Conservation (phyloP, 495 filamentous ascomycete genomes). For the Xylaria scruposa region DNA sequence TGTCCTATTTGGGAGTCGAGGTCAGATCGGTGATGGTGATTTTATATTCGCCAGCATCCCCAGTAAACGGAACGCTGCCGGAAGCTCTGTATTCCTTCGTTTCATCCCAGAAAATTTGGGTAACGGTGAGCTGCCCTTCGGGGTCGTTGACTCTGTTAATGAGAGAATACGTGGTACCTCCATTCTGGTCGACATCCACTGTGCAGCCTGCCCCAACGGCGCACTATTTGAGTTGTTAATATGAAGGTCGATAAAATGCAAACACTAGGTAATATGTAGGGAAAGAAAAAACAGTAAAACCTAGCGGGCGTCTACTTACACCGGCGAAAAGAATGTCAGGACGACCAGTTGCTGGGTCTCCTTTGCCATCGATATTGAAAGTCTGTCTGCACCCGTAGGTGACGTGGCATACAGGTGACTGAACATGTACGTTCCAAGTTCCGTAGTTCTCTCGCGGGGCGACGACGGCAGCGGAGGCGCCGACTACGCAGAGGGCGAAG, state of each 20-base stretch:
- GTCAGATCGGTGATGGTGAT: neutral
- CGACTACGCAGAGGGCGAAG: too few species aligned
- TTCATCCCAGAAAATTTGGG: constrained; percentile 1
- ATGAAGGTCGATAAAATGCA: neutral
- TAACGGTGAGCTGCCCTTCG: constrained; percentile 3
- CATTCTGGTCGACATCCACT: neutral
- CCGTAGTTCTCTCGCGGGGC: too few species aligned
- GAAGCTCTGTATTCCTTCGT: neutral
- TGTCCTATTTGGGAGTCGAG: neutral
- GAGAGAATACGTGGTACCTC: neutral
- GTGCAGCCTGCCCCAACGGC: constrained; percentile 7
- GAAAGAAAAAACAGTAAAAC: neutral
- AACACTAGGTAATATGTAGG: neutral
- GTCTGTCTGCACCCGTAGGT: neutral
- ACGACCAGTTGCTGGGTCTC: constrained; percentile 8
- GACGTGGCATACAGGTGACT: too few species aligned
- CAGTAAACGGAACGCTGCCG: neutral
- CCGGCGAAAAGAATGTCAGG: constrained; percentile 6
- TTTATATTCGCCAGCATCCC: neutral
- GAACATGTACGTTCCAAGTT: too few species aligned
- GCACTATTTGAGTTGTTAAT: neutral
- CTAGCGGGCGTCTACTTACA: neutral
- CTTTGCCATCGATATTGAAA: constrained; percentile 5
- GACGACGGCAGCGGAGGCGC: too few species aligned
- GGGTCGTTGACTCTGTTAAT: constrained; percentile 5